Evolutionary conservation across 495 filamentous ascomycete species (phyloP).

Genomic region (Penicillium coffeae): DNA sequence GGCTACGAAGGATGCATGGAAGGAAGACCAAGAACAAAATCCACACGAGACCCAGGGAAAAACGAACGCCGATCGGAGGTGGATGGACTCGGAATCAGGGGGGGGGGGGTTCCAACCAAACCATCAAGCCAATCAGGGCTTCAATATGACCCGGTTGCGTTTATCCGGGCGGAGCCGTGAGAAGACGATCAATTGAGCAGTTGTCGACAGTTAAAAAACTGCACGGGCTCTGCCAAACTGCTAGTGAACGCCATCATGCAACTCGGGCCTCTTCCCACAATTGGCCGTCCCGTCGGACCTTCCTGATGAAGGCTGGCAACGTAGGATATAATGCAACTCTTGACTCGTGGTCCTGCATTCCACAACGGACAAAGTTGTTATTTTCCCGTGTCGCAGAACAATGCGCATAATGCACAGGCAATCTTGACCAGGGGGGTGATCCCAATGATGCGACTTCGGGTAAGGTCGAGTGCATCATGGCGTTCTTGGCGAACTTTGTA

Average conservation of each 20-base stretch:
- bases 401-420: no score
- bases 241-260: neutral
- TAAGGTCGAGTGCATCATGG: neutral
- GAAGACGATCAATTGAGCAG: neutral
- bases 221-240: neutral
- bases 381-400: no score
- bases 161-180: neutral
- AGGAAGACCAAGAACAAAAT: neutral
- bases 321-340: no score
- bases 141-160: neutral
- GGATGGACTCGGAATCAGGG: slow-evolving; percentile 1
- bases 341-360: no score
- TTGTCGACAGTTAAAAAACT: no score
- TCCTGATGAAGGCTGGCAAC: slow-evolving; percentile 9
- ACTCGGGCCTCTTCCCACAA: neutral
- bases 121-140: neutral
- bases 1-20: neutral
- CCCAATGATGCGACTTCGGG: no score
- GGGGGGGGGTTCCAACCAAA: neutral
- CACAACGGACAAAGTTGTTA: no score
- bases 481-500: slow-evolving; percentile 2
- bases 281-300: neutral
- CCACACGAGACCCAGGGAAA: neutral
- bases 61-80: slow-evolving; percentile 5
- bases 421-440: no score